Conservation (phyloP, 192 early-diverging fungal species). For the Endogone sp. region DNA sequence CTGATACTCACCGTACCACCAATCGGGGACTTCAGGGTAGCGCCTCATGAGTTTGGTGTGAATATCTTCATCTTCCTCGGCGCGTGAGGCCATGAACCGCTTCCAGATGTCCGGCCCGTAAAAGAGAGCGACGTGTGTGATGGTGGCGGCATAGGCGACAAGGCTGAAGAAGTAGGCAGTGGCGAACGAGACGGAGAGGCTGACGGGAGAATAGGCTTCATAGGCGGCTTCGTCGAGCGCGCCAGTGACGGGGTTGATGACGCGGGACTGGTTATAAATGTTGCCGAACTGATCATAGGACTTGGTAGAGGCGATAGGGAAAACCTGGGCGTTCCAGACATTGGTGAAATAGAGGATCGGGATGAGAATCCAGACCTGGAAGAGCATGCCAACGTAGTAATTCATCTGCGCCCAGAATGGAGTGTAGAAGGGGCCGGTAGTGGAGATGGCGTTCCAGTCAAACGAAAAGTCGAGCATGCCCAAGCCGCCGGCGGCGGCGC, state of each 20-base stretch:
- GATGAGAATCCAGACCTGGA: slow-evolving; percentile 71
- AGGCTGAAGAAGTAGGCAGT: slow-evolving; percentile 64
- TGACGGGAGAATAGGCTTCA: slow-evolving; percentile 54
- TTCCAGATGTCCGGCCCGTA: slow-evolving; percentile 61
- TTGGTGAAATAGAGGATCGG: slow-evolving; percentile 72
- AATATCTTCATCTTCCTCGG: slow-evolving; percentile 25
- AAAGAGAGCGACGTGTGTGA: slow-evolving; percentile 58
- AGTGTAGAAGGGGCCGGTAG: slow-evolving; percentile 58
- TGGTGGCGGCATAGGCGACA: slow-evolving; percentile 59
- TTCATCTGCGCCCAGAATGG: slow-evolving; percentile 73
- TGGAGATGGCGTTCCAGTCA: slow-evolving; percentile 72
- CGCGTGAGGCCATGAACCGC: slow-evolving; percentile 27
- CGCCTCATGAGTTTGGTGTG: slow-evolving; percentile 38
- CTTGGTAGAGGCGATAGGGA: not conserved
- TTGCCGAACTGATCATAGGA: slow-evolving; percentile 51
- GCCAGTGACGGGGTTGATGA: slow-evolving; percentile 50
- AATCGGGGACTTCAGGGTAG: slow-evolving; percentile 38
- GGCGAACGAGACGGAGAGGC: slow-evolving; percentile 66
- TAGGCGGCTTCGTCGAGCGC: slow-evolving; percentile 54
- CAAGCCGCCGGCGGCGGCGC: slow-evolving; percentile 56
- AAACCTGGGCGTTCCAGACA: slow-evolving; percentile 19
- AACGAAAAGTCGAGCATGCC: slow-evolving; percentile 68
- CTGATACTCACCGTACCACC: slow-evolving; percentile 35
- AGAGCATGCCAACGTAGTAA: slow-evolving; percentile 65
- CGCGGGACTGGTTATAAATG: slow-evolving; percentile 54